phyloP scores from a whole-genome alignment of 352 stramenopile species.

The Elongisporangium senticosum region DNA sequence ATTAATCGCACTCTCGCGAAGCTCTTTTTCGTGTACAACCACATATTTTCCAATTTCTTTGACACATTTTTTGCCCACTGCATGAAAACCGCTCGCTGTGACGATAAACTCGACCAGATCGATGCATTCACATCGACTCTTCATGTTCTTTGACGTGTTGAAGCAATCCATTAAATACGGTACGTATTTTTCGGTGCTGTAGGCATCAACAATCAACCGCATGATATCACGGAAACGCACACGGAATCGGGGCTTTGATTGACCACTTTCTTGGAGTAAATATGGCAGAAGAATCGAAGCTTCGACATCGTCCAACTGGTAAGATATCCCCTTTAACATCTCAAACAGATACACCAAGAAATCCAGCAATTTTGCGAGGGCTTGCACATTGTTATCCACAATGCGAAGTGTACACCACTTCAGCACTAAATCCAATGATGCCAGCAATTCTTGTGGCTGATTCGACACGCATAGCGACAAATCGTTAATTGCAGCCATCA shows the following conservation, averaged over 20 bases:
- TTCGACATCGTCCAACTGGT: constrained; percentile 79
- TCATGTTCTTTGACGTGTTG: constrained; percentile 81
- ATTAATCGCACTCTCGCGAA: constrained; percentile 74
- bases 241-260: constrained; percentile 79
- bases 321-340: constrained; percentile 56
- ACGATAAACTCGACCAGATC: constrained; percentile 79
- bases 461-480: constrained; percentile 57
- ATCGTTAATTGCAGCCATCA: constrained; percentile 74
- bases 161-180: constrained; percentile 78
- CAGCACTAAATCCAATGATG: constrained; percentile 67
- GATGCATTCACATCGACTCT: constrained; percentile 81
- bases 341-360: constrained; percentile 79
- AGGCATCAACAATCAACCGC: constrained; percentile 74
- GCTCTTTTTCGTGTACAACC: constrained; percentile 73
- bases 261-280: constrained; percentile 78
- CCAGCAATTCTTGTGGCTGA: constrained; percentile 62
- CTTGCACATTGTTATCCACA: constrained; percentile 87
- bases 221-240: constrained; percentile 83
- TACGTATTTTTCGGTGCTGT: constrained; percentile 72
- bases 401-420: constrained; percentile 85
- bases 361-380: constrained; percentile 75
- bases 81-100: constrained; percentile 45
- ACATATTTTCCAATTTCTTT: constrained; percentile 82
- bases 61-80: constrained; percentile 65
- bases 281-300: constrained; percentile 77